A percentile compares a stretch with the other conserved stretches of the same genome.
Evolutionary conservation across 306 rosid species (phyloP).

Genomic region (Neltuma alba): DNA sequence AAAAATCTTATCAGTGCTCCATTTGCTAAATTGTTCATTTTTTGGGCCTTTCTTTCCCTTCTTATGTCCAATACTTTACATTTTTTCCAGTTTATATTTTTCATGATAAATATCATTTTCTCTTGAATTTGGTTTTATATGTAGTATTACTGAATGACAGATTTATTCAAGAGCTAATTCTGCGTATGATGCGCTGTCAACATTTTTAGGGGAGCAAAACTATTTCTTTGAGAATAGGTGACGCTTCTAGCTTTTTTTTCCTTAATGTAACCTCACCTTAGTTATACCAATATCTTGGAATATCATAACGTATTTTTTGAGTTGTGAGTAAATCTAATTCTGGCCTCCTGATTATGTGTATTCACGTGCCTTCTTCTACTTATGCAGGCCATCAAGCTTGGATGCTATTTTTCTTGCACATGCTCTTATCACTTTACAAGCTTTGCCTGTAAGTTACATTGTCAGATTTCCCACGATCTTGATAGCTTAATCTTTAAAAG

Average conservation of each 20-base stretch:
- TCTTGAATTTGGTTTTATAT: conserved; percentile 31
- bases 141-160: conserved; percentile 57
- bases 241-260: conserved; percentile 35
- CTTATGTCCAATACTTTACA: not conserved
- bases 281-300: conserved; percentile 4
- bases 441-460: conserved; percentile 81
- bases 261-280: not conserved
- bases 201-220: conserved; percentile 66
- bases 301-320: conserved; percentile 17
- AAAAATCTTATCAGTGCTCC: not conserved
- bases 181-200: conserved; percentile 76
- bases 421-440: conserved; percentile 71
- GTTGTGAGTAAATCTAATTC: conserved; percentile 12
- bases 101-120: conserved; percentile 19
- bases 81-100: not conserved
- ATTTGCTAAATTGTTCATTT: not conserved
- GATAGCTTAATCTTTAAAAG: not conserved
- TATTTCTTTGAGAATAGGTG: conserved; percentile 79
- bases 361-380: conserved; percentile 35
- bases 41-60: not conserved
- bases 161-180: conserved; percentile 69
- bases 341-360: conserved; percentile 23
- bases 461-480: conserved; percentile 1
- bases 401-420: conserved; percentile 92
- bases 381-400: conserved; percentile 85